Conservation (phyloP, 768 basidiomycete genomes). For the Tylopilus sp. region DNA sequence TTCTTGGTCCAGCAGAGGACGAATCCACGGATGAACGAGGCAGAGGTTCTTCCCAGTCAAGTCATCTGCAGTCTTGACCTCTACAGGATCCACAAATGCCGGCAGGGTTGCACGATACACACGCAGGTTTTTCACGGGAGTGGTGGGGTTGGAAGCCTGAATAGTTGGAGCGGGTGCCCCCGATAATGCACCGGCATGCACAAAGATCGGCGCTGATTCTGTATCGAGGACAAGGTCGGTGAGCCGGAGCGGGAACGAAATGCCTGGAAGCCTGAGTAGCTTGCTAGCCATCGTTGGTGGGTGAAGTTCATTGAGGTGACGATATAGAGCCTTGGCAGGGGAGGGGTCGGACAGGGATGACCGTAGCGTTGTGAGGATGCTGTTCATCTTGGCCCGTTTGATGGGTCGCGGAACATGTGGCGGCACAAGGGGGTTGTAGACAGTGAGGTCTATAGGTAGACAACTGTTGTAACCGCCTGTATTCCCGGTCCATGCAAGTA, state of each 20-base stretch:
- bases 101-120: neutral
- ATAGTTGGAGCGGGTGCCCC: no score
- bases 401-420: neutral
- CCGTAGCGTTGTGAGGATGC: neutral
- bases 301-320: neutral
- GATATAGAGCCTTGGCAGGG: neutral
- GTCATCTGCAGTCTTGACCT: neutral
- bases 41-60: neutral
- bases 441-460: neutral
- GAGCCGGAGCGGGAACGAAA: neutral
- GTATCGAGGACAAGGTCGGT: neutral
- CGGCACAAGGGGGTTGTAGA: neutral
- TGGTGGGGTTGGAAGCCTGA: no score
- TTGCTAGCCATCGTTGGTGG: neutral
- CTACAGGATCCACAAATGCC: neutral
- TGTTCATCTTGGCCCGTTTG: no score
- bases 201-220: neutral
- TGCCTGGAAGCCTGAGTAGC: neutral
- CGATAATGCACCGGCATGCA: no score
- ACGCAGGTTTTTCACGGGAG: neutral
- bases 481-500: neutral
- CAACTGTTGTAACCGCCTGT: neutral
- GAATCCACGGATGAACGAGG: slow-evolving; percentile 3
- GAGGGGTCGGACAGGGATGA: neutral
- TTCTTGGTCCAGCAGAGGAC: slow-evolving; percentile 1